Base-by-base conservation (phyloP, 441 rosid genomes). In the Manihot esculenta region DNA sequence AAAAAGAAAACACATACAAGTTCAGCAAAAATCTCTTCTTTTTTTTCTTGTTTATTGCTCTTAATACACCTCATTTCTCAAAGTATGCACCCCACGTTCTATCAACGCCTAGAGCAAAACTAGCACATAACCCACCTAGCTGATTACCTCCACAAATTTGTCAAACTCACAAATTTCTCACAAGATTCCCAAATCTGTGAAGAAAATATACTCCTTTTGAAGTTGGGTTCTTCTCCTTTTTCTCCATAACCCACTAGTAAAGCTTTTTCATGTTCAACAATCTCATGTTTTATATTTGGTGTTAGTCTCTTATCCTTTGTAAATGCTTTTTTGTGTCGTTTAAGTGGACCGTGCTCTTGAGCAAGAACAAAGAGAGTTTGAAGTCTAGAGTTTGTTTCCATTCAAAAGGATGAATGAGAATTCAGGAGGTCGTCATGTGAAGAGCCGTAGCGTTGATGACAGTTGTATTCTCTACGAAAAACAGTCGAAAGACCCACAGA, bases 31-130 rank as follows among this genome's bases (percentile, higher is more conserved):
- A 33, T 38, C 51, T 70, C 7, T 55, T 11, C n/a, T 38, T 49
- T 33, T 38, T 17, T 21, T n/a, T 7, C 54, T 21, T 23, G 45
- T 45, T 58, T 30, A 50, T 66, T 73, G 66, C 58, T 48, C 60
- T 53, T 20, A 35, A 20, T 58, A 62, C 74, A 74, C 68, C 78
- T 64, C 67, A 56, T 77, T 65, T 62, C 51, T 63, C 76, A 60
- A 10, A 79, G 85, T 84, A 81, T 84, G 87, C 84, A 72, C 87
- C 85, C 76, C 93, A 90, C 91, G 80, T 87, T 85, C 81, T 9
- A 24, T 64, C 68, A 68, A 71, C 41, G 33, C 47, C 30, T 33
- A 41, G 21, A 23, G 21, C 14, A 27, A 33, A 50, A 8, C 9
- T 10, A 49, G 2, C n/a, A 30, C n/a, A n/a, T n/a, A n/a, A n/a